Percentiles rank a stretch among this genome's conserved stretches.
Conservation (phyloP, 331 rosid genomes). For the Malus hybrid region DNA sequence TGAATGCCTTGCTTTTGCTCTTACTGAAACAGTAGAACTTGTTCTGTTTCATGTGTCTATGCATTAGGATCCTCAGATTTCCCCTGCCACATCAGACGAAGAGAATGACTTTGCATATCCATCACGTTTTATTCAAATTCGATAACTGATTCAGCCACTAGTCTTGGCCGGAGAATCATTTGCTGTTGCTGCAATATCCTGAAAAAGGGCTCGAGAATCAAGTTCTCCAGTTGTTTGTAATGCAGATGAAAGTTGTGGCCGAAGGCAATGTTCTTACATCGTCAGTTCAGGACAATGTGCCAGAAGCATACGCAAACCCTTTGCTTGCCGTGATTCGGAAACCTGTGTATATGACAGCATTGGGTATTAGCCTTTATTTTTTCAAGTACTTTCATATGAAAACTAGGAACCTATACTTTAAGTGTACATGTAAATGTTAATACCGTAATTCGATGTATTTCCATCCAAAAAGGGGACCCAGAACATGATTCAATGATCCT, state of each 20-base stretch:
- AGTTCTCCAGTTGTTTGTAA: neutral
- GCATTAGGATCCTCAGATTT: conserved; percentile 16
- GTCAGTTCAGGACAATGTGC: neutral
- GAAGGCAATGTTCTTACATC: neutral
- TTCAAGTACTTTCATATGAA: neutral
- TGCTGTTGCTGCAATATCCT: neutral
- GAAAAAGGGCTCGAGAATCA: neutral
- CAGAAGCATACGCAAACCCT: neutral
- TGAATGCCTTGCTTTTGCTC: too few relatives aligned
- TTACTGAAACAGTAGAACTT: neutral
- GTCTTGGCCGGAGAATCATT: conserved; percentile 4
- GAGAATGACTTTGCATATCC: conserved; percentile 31
- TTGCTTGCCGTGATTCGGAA: neutral
- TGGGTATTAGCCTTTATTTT: neutral
- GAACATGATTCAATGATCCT: neutral
- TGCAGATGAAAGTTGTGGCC: neutral
- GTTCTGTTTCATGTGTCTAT: neutral
- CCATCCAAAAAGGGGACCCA: neutral
- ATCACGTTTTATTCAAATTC: conserved; percentile 38
- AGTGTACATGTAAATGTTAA: neutral
- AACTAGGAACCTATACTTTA: neutral
- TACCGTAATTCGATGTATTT: neutral
- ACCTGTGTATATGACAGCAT: neutral
- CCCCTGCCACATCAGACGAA: conserved; percentile 16
- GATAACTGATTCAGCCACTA: conserved; percentile 4